Evolutionary conservation across 2,329 filamentous ascomycete genomes (phyloP).

Genomic region (Colletotrichum caudatum): DNA sequence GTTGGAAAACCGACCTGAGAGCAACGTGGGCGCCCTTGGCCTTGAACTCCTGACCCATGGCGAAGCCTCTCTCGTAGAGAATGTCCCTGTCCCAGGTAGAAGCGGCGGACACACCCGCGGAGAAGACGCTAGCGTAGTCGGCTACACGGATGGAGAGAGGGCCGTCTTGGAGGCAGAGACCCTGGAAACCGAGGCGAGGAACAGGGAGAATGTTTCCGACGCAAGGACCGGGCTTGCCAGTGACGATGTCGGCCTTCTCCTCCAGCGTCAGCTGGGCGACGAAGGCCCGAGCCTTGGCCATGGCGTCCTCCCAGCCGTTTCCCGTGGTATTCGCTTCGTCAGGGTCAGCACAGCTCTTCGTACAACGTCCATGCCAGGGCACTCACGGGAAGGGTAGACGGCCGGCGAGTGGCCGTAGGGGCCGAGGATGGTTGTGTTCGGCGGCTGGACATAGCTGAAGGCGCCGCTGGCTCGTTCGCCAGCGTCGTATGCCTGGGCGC

Average conservation of each 20-base stretch:
- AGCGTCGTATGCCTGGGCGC: conserved; percentile 47
- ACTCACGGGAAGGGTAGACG: conserved; percentile 54
- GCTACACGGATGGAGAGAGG: conserved; percentile 52
- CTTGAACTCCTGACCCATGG: conserved; percentile 70
- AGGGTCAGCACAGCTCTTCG: conserved; percentile 35
- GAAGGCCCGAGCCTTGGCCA: conserved; percentile 53
- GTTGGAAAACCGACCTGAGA: conserved; percentile 52
- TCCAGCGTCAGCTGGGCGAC: conserved; percentile 47
- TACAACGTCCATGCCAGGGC: too few relatives aligned
- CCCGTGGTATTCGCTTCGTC: conserved; percentile 53
- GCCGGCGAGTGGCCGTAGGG: conserved; percentile 55
- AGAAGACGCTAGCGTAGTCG: conserved; percentile 61
- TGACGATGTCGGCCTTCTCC: conserved; percentile 51
- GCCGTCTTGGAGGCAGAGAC: conserved; percentile 57
- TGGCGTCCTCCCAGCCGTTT: conserved; percentile 51
- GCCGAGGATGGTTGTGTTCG: conserved; percentile 56
- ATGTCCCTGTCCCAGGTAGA: conserved; percentile 78
- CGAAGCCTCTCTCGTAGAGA: conserved; percentile 59
- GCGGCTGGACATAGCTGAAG: conserved; percentile 56
- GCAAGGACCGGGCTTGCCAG: conserved; percentile 50
- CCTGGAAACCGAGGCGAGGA: conserved; percentile 56
- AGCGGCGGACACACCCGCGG: conserved; percentile 72
- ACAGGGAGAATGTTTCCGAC: conserved; percentile 54
- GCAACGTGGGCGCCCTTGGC: conserved; percentile 80
- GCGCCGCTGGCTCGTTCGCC: conserved; percentile 45